These are phyloP conservation scores for Volvox carteri DNA, from an alignment of 163 green algal species.

Conservation along the genomic window DNA sequence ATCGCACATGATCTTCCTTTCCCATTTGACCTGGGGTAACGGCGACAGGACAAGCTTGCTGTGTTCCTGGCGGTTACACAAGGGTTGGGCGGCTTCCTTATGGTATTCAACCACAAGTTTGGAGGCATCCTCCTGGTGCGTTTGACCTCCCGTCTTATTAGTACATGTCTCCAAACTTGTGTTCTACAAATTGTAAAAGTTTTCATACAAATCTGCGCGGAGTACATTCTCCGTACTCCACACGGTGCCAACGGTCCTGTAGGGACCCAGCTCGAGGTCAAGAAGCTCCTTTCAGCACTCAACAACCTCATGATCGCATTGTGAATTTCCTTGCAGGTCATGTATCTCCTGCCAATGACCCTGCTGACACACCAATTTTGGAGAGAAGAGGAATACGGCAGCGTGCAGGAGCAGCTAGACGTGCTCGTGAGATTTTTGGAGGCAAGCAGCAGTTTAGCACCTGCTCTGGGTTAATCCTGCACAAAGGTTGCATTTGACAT, in stretches of 20 bases:
- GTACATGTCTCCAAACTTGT: background rate
- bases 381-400: slow-evolving; percentile 26
- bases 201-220: background rate
- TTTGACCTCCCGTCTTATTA: background rate
- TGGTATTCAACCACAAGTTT: slow-evolving; percentile 54
- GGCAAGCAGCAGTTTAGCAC: slow-evolving; percentile 2
- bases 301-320: too few species aligned
- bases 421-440: slow-evolving; percentile 37
- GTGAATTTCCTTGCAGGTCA: slow-evolving; percentile 20
- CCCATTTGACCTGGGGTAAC: background rate
- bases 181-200: background rate
- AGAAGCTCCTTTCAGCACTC: too few species aligned
- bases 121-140: slow-evolving; percentile 34
- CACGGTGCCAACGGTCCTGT: background rate
- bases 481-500: background rate
- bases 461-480: background rate
- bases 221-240: background rate
- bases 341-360: slow-evolving; percentile 3
- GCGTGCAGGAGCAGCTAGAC: background rate
- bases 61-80: slow-evolving; percentile 30
- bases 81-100: slow-evolving; percentile 46
- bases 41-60: slow-evolving; percentile 8
- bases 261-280: too few species aligned
- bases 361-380: slow-evolving; percentile 55
- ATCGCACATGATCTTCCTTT: too few species aligned